These are phyloP conservation scores for Coelastrella sp. DNA, from an alignment of 139 green algal genomes.

Conservation along the genomic window DNA sequence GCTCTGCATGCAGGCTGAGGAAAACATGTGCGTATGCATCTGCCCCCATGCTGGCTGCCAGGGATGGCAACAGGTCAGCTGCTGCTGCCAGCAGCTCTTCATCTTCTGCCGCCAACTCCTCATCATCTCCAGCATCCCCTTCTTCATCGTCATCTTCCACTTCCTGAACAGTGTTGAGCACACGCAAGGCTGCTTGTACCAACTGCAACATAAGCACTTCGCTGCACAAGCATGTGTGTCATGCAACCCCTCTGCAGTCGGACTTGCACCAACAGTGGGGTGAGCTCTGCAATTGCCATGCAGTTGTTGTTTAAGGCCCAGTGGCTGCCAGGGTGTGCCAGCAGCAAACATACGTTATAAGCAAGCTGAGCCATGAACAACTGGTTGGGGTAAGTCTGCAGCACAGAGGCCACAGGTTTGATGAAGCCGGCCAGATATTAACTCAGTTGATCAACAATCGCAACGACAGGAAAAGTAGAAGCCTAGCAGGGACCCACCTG, in stretches of 20 bases:
- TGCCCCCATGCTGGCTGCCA: slow-evolving; percentile 61
- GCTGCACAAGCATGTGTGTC: background rate
- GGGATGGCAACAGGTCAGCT: slow-evolving; percentile 69
- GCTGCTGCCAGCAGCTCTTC: slow-evolving; percentile 75
- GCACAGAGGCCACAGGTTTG: too few species aligned
- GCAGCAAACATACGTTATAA: too few species aligned
- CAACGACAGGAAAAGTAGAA: background rate
- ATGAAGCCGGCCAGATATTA: too few species aligned
- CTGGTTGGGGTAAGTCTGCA: too few species aligned
- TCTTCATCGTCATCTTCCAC: slow-evolving; percentile 45
- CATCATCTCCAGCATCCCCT: slow-evolving; percentile 35
- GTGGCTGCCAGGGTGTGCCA: too few species aligned
- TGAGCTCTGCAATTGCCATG: too few species aligned
- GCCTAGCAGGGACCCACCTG: slow-evolving; percentile 43
- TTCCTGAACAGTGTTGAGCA: background rate
- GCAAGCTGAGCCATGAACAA: too few species aligned
- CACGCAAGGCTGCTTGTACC: background rate
- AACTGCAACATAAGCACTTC: background rate
- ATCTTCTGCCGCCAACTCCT: slow-evolving; percentile 33
- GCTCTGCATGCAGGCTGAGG: slow-evolving; percentile 54
- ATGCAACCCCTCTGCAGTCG: background rate
- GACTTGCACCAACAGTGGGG: too few species aligned
- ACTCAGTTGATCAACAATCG: too few species aligned
- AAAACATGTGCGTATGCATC: slow-evolving; percentile 73
- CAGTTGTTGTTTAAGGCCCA: too few species aligned